Conservation (phyloP, 2,329 filamentous ascomycete genomes). For the Sporothrix inflata region DNA sequence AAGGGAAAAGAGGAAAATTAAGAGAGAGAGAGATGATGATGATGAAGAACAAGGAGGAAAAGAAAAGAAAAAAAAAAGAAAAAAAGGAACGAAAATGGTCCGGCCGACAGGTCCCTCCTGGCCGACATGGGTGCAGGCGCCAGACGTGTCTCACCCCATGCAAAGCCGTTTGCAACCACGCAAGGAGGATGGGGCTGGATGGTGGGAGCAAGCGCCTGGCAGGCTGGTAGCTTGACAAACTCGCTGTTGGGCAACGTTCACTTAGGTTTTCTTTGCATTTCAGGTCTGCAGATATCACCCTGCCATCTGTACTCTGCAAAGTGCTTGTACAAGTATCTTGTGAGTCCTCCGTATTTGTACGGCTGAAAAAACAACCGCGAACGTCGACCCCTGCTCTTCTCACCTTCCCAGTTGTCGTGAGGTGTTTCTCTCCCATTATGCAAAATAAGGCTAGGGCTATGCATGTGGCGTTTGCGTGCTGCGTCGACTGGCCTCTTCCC, state of each 20-base stretch:
- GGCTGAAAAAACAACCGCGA: not conserved
- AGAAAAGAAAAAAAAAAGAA: not conserved
- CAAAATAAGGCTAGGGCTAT: not conserved
- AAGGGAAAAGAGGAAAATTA: too few relatives aligned
- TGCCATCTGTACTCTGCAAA: too few relatives aligned
- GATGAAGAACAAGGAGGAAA: not conserved
- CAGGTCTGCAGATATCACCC: too few relatives aligned
- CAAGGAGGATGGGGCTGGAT: not conserved
- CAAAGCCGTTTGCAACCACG: not conserved
- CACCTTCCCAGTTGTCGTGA: not conserved
- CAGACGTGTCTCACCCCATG: not conserved
- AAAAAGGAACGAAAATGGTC: not conserved
- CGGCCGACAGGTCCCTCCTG: not conserved
- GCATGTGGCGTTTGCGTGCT: conserved; percentile 1
- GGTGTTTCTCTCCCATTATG: not conserved
- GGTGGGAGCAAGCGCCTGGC: not conserved
- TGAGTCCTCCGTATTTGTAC: too few relatives aligned
- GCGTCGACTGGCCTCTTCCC: not conserved
- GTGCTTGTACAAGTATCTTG: too few relatives aligned
- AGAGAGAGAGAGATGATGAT: not conserved
- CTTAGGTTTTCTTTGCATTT: not conserved
- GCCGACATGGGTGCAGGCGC: not conserved
- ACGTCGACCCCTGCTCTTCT: not conserved
- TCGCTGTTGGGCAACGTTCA: not conserved
- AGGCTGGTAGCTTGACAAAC: not conserved